Percentiles rank a stretch among this genome's conserved stretches.
Evolutionary conservation across 2,329 filamentous ascomycete genomes (phyloP).

Genomic region (Didymella arachidicola): DNA sequence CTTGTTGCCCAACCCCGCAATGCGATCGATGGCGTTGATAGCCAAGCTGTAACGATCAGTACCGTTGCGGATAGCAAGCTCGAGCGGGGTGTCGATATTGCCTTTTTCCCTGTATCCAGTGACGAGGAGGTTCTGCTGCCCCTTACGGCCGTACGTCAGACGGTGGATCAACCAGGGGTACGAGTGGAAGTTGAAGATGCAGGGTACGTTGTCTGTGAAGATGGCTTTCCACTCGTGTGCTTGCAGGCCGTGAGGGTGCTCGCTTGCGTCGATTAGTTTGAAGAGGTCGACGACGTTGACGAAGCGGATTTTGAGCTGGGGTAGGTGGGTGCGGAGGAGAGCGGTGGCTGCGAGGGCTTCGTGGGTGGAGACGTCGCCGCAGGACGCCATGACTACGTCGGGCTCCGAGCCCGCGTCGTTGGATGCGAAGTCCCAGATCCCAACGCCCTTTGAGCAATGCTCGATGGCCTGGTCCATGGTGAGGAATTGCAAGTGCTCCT

Average conservation of each 20-base stretch:
- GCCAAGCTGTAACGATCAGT: slow-evolving; percentile 80
- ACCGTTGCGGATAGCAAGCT: slow-evolving; percentile 78
- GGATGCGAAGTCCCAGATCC: slow-evolving; percentile 79
- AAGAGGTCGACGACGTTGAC: slow-evolving; percentile 84
- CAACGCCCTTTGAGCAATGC: slow-evolving; percentile 80
- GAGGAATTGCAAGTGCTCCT: slow-evolving; percentile 79
- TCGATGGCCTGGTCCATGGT: slow-evolving; percentile 74
- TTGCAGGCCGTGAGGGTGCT: slow-evolving; percentile 75
- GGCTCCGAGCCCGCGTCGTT: slow-evolving; percentile 74
- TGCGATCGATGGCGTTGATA: slow-evolving; percentile 76
- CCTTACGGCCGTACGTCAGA: slow-evolving; percentile 76
- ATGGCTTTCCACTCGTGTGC: slow-evolving; percentile 68
- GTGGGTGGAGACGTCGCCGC: slow-evolving; percentile 76
- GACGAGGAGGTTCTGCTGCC: slow-evolving; percentile 73
- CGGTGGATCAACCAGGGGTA: slow-evolving; percentile 83
- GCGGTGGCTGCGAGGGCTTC: slow-evolving; percentile 79
- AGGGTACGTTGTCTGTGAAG: slow-evolving; percentile 75
- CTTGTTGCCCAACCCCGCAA: slow-evolving; percentile 68
- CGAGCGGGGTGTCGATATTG: slow-evolving; percentile 82
- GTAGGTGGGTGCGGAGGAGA: slow-evolving; percentile 74
- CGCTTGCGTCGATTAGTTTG: slow-evolving; percentile 73
- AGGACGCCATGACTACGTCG: slow-evolving; percentile 78
- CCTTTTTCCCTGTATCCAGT: slow-evolving; percentile 83
- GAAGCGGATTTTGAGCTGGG: slow-evolving; percentile 76
- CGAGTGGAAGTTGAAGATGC: slow-evolving; percentile 86